Evolutionary conservation across 1,139 yeast genomes (phyloP), one percentile per base, ranked within the genome.

Genomic region (Pichia sp.): DNA sequence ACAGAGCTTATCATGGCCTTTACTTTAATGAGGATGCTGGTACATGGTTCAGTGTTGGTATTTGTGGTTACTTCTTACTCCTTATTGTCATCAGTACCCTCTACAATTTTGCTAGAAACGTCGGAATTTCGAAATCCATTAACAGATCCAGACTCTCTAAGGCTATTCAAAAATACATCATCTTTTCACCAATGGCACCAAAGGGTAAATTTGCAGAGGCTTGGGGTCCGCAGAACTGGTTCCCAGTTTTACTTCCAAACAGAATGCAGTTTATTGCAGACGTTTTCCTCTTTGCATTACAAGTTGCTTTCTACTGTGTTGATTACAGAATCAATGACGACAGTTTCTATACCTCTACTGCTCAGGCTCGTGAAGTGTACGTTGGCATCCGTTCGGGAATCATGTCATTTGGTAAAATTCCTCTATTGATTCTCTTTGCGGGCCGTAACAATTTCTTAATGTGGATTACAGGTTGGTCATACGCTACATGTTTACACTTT

Each of bases 401-500:
- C n/a, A 42, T 71, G 16, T 60, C 70, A 10, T 65, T 69, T 40
- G 60, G 65, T 10, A 50, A 67, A 43, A 57, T 67, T 51, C 77
- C 77, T 0, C 47, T 67, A 3, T 44, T 69, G 14, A 58, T 69
- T 13, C 44, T 70, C 12, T 67, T 77, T 59, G 82, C 77, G 0
- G 82, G 84, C 5, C 61, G 86, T 44, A 79, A 78, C 52, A 78
- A 77, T 51, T 54, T 78, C 34, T 54, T 79, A 25, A 66, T 73
- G 41, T 66, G 67, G 61, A 32, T 74, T 13, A 76, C 85, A 0
- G 72, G 80, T 22, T 72, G 82, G 75, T 69, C 75, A 29, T 72
- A 66, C 46, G 65, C 77, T 6, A 66, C 76, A 0, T 77, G 73
- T 45, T 67, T 74, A 14, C 63, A 73, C 11, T 69, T 67, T 45